Conservation (phyloP, 805 yeast species). For the Candida methanosorbosa region DNA sequence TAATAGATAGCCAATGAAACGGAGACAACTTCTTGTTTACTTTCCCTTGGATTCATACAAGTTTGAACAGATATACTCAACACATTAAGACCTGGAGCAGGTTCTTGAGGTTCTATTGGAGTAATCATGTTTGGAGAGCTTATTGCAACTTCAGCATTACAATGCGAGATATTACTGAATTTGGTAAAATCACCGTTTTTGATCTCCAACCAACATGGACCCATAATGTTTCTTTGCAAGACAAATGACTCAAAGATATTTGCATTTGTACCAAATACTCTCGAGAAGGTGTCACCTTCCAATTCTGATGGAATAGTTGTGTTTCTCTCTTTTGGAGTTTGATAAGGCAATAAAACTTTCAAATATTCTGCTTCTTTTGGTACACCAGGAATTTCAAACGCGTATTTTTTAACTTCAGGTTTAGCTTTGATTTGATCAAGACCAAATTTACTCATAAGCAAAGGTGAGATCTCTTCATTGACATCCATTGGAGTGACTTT, state of each 20-base stretch:
- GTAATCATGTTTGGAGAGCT: slow-evolving; percentile 36
- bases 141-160: slow-evolving; percentile 66
- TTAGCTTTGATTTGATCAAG: slow-evolving; percentile 57
- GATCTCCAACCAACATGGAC: slow-evolving; percentile 93
- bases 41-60: slow-evolving; percentile 59
- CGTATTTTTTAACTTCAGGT: slow-evolving; percentile 69
- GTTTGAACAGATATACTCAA: slow-evolving; percentile 77
- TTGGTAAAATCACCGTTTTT: slow-evolving; percentile 50
- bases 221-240: slow-evolving; percentile 78
- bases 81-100: slow-evolving; percentile 63
- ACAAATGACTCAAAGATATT: slow-evolving; percentile 81
- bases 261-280: slow-evolving; percentile 72
- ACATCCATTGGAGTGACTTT: slow-evolving; percentile 53
- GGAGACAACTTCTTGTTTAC: slow-evolving; percentile 82
- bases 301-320: slow-evolving; percentile 49
- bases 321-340: slow-evolving; percentile 46
- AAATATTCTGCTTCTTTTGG: slow-evolving; percentile 78
- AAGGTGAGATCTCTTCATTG: slow-evolving; percentile 64
- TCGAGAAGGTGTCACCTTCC: slow-evolving; percentile 68
- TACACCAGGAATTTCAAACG: slow-evolving; percentile 75
- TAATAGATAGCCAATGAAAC: slow-evolving; percentile 69
- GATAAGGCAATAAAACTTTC: slow-evolving; percentile 67
- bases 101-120: slow-evolving; percentile 30
- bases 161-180: slow-evolving; percentile 63
- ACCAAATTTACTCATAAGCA: slow-evolving; percentile 55